Base-by-base conservation (phyloP, 805 yeast species). In the Yarrowia hollandica region DNA sequence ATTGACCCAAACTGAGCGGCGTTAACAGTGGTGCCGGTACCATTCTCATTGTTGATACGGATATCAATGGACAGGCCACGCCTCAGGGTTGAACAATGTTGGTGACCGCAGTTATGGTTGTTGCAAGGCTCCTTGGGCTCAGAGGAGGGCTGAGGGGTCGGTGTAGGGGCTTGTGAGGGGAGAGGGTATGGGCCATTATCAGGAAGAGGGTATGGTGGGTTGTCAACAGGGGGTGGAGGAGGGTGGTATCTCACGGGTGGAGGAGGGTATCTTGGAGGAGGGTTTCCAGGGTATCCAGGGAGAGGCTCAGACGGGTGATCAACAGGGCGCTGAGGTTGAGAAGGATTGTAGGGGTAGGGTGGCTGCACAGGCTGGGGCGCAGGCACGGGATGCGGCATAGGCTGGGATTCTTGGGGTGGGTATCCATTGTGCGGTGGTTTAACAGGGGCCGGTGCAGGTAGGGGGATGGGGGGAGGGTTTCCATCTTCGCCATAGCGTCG, bases 21-120 rank as follows among this genome's bases (percentile, higher is more conserved):
- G 25, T 44, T 44, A 19, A 30, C 52, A 1, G 52, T 28, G 11
- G 52, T 44, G 4, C 34, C 34, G 11, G 52, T 44, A 7, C 34
- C 34, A 30, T 26, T 42, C 26, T 44, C 7, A 14, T 44, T 44
- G 52, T 44, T 44, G 35, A 44, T 44, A 4, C 52, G 52, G 35
- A 44, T 44, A 30, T 44, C 52, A 44, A 44, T 44, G n/a, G 52
- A 28, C 52, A 44, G 52, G 19, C 52, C 52, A 5, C 35, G 52
- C 19, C 52, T 28, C 52, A 44, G 52, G 18, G 21, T 44, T 5
- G 18, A 9, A 11, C 52, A 44, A 21, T 44, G 21, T 35, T 28
- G 18, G 25, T 44, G 52, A 6, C 19, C 52, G n/a, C 52, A 44
- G 52, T 44, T 44, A 18, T 10, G 34, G 52, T 44, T 44, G 34